Conservation (phyloP, 495 filamentous ascomycete species). For the Hypomontagnella monticulosa region DNA sequence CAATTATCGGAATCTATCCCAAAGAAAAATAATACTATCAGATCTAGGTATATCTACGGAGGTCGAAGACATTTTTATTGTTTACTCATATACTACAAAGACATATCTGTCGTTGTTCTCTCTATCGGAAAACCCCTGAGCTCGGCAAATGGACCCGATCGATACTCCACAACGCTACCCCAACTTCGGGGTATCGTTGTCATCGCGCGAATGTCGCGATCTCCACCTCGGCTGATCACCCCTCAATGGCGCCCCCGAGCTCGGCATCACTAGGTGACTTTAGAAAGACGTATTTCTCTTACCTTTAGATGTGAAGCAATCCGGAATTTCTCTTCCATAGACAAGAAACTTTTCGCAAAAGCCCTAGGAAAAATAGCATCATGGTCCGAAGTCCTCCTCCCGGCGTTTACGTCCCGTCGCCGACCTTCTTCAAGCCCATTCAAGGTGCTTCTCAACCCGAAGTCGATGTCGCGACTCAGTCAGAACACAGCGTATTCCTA, state of each 20-base stretch:
- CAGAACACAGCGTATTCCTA: conserved; percentile 66
- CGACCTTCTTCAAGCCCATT: conserved; percentile 61
- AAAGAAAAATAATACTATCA: too few species aligned
- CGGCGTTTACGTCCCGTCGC: conserved; percentile 59
- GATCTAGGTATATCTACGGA: too few species aligned
- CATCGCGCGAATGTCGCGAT: conserved; percentile 8
- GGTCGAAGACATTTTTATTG: too few species aligned
- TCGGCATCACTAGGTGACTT: conserved; percentile 10
- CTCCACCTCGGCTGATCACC: conserved; percentile 7
- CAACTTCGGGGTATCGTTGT: conserved; percentile 27
- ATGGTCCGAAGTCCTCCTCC: conserved; percentile 40
- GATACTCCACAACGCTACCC: conserved; percentile 9
- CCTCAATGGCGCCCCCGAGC: conserved; percentile 15
- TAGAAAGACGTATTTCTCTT: conserved; percentile 1
- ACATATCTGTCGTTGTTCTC: too few species aligned
- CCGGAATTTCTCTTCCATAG: background rate
- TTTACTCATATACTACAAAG: too few species aligned
- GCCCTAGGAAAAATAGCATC: conserved; percentile 12
- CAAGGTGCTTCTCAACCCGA: conserved; percentile 29
- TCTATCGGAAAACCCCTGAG: too few species aligned
- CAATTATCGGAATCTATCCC: background rate
- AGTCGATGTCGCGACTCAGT: conserved; percentile 65
- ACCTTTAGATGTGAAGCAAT: background rate
- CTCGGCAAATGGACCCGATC: background rate
- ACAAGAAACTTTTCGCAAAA: too few species aligned